Base-by-base conservation (phyloP, 306 rosid genomes). In the Gillenia trifoliata region DNA sequence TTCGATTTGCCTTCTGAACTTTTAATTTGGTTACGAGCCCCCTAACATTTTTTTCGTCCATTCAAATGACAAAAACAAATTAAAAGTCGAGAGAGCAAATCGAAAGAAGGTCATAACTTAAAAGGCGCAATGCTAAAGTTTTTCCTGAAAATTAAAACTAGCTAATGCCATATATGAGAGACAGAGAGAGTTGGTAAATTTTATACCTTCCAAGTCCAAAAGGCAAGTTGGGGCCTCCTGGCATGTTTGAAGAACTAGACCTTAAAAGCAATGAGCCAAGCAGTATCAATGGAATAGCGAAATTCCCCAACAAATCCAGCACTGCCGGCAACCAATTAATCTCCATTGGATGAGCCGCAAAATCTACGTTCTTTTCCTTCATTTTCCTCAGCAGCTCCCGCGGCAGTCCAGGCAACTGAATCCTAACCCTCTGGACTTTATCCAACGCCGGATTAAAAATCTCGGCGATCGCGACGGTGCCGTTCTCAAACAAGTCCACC, bases 131-230 rank as follows among this genome's bases (percentile, higher is more conserved):
- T 36, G 41, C 41, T 8, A 36, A 36, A 36, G 41, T 45, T 45
- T 45, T 45, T 45, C 17, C 1, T 13, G 50, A 45, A 11, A 45
- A 13, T 54, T 22, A 55, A 55, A 55, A 55, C 60, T 55, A 55
- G 60, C 5, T 55, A 7, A 55, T 9, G 25, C 28, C 3, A 11
- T 54, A 28, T 8, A 17, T 8, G n/a, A n/a, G n/a, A n/a, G n/a
- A n/a, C n/a, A n/a, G 38, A 20, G 23, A 66, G 26, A 10, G 1
- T n/a, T 50, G 60, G 41, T 41, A 26, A n/a, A 34, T 66, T 38
- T 66, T 34, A 31, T 87, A 89, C 96, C 88, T 90, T 85, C 93
- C 93, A 55, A 88, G 83, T 41, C 93, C 96, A 83, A 92, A 90
- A 23, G 96, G 93, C 74, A 92, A 80, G 81, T 85, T 88, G 68